Base-by-base conservation (phyloP, 1,284 basidiomycete species). In the Rhodotorula sp. region DNA sequence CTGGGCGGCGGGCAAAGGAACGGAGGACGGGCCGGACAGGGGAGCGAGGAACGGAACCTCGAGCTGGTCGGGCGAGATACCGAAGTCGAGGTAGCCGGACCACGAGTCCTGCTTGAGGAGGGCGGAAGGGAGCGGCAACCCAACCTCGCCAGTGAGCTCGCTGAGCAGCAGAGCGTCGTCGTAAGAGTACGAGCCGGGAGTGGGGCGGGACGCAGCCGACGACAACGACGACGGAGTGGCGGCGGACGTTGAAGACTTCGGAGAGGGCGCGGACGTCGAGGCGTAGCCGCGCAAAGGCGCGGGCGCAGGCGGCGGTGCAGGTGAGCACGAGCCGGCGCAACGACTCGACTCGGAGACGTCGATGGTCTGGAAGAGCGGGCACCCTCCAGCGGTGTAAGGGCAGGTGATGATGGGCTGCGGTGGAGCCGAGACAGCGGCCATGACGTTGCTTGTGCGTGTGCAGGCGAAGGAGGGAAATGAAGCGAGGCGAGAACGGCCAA, bases 351-450 rank as follows among this genome's bases (percentile, higher is more conserved):
- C 48, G 44, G 46, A 17, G 25, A 34, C n/a, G 42, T 59, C 62
- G 61, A 62, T 48, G 13, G 68, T 70, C 44, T 70, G 64, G 68
- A 73, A 73, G 8, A 73, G 59, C 7, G 72, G 72, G 42, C 72
- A 73, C 9, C 68, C 68, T 8, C 65, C 65, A 1, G 72, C 66
- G 3, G 72, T 73, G 65, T 70, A 73, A 45, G 63, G 63, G 55
- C 63, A 64, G 7, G 63, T 27, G 14, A 64, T 27, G 21, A 46
- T 16, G 53, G 52, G 42, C 10, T 23, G 41, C 3, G 56, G 56
- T 21, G 57, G 57, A 14, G 44, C 57, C 3, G 57, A 46, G 44
- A 45, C 57, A 3, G 57, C 44, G 2, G 57, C 25, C 44, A 54
- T 54, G 57, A 52, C 50, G 25, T 52, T 52, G 57, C 16, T 34